Conservation (phyloP, 345 rosid species). For the Linum trigynum region DNA sequence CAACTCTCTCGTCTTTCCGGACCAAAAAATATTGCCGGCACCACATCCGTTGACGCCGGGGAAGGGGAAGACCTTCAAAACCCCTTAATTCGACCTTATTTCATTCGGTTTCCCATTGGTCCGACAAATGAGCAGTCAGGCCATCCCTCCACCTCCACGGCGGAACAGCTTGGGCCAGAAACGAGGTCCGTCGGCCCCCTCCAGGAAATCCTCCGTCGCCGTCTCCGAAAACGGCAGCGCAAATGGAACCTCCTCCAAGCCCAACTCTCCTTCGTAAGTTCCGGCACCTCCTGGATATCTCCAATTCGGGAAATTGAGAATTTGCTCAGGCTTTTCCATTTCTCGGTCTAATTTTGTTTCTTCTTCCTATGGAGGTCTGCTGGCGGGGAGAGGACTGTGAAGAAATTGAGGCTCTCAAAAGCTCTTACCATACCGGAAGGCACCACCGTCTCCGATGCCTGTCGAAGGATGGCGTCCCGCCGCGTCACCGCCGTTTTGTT, state of each 20-base stretch:
- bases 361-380: conserved; percentile 20
- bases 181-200: conserved; percentile 31
- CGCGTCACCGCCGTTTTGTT: conserved; percentile 84
- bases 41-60: not conserved
- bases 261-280: conserved; percentile 54
- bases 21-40: not conserved
- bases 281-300: not conserved
- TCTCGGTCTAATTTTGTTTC: not conserved
- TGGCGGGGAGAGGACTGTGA: conserved; percentile 76
- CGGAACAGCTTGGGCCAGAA: conserved; percentile 38
- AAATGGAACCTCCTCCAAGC: conserved; percentile 48
- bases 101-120: not conserved
- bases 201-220: conserved; percentile 33
- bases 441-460: conserved; percentile 81
- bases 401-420: conserved; percentile 78
- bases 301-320: not conserved
- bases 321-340: not conserved
- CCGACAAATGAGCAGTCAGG: conserved; percentile 52
- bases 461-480: conserved; percentile 87
- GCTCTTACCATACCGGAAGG: conserved; percentile 96
- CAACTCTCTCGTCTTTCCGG: not conserved
- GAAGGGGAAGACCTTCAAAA: not conserved
- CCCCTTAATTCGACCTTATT: not conserved
- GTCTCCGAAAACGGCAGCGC: conserved; percentile 38
- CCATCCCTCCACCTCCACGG: conserved; percentile 41